These are phyloP conservation scores for Thymus quinquecostatus DNA, from an alignment of 257 asterid genomes.

Conservation along the genomic window DNA sequence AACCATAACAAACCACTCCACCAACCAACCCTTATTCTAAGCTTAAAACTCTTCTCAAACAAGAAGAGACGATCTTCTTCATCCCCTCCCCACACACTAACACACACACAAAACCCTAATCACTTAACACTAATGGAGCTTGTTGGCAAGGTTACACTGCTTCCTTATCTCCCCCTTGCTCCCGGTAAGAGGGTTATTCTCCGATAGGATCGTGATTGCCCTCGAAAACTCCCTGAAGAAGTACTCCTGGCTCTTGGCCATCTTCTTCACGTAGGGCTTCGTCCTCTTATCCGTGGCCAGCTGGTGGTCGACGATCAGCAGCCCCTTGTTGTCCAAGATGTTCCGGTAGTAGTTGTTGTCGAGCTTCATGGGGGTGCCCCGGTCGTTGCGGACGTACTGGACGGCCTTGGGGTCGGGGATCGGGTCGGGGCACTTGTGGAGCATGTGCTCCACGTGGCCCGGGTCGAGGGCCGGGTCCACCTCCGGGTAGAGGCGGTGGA, in stretches of 20 bases:
- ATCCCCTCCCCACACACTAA: not conserved
- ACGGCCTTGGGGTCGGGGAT: conserved; percentile 98
- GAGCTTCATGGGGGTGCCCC: conserved; percentile 91
- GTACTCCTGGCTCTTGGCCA: conserved; percentile 86
- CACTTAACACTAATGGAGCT: conserved; percentile 44
- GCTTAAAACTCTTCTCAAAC: not conserved
- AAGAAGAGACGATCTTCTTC: conserved; percentile 24
- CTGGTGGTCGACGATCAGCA: conserved; percentile 82
- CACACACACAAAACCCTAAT: not conserved
- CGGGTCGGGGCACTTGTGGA: conserved; percentile 88
- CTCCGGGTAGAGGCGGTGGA: conserved; percentile 93
- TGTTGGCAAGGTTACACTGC: conserved; percentile 85
- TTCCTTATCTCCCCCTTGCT: conserved; percentile 81
- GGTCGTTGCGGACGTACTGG: conserved; percentile 92
- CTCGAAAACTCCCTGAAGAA: conserved; percentile 74
- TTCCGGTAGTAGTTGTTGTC: conserved; percentile 91
- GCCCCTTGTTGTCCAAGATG: conserved; percentile 85
- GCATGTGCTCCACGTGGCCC: conserved; percentile 83
- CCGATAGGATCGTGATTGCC: conserved; percentile 78
- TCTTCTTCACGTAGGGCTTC: conserved; percentile 79
- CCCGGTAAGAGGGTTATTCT: conserved; percentile 94
- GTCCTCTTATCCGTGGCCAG: conserved; percentile 78
- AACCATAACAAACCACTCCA: conserved; percentile 3
- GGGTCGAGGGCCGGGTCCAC: conserved; percentile 89
- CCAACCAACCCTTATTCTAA: conserved; percentile 35